Evolutionary conservation across 345 rosid species (phyloP).

Genomic region (Syzygium aqueum): DNA sequence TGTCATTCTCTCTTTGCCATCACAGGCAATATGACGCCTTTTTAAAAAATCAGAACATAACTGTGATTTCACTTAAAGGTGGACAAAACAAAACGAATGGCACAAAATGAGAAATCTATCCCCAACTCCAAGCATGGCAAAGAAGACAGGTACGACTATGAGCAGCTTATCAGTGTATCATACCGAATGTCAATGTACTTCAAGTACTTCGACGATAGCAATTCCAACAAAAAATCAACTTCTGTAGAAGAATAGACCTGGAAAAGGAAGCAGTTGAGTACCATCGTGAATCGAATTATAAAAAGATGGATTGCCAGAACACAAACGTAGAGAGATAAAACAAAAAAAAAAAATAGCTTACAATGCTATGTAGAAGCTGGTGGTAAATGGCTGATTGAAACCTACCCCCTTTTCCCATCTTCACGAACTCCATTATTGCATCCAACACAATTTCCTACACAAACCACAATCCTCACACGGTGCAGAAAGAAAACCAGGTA

Average conservation of each 20-base stretch:
- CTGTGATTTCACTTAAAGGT: not conserved
- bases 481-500: not conserved
- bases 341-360: conserved; percentile 18
- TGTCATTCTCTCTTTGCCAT: not conserved
- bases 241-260: conserved; percentile 46
- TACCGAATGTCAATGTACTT: conserved; percentile 75
- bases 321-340: not conserved
- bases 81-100: not conserved
- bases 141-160: not conserved
- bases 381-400: conserved; percentile 68
- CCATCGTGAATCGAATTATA: not conserved
- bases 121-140: not conserved
- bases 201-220: conserved; percentile 62
- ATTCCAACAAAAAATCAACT: conserved; percentile 30
- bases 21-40: not conserved
- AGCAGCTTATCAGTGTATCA: not conserved
- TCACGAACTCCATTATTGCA: conserved; percentile 75
- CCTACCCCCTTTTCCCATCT: conserved; percentile 53
- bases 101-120: not conserved
- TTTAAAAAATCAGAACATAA: not conserved
- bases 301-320: not conserved
- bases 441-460: conserved; percentile 72
- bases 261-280: not conserved
- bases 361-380: conserved; percentile 53
- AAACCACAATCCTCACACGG: not conserved